Evolutionary conservation across 2,329 filamentous ascomycete genomes (phyloP), one percentile per base, ranked within the genome.

Genomic region (Colletotrichum lupini): DNA sequence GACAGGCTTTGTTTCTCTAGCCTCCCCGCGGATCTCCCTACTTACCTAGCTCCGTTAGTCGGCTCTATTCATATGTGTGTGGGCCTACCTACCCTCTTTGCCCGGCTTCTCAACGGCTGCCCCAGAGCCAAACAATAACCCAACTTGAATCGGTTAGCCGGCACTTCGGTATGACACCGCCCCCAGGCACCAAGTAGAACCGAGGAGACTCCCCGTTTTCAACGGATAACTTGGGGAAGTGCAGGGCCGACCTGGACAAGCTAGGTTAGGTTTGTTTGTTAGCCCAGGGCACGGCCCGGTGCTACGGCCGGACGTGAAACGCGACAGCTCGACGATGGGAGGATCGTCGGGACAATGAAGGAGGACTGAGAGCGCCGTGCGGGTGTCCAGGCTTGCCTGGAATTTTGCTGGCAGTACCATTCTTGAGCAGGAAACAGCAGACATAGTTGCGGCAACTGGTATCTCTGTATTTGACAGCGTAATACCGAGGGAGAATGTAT

Each of bases 251-350:
- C 12, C 9, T 49, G 55, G 30, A 32, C 11, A 9, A 35, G 32
- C 32, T 35, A 35, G n/a, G 58, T 35, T n/a, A 37, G 57, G 32
- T 11, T 58, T 22, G 19, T 19, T 53, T 12, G 22, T 28, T n/a
- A 26, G 55, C 14, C 46, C 28, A 57, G 71, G 56, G 71, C 71
- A 73, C 71, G 71, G 71, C 56, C 60, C 46, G 55, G 71, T 60
- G 60, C 67, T 61, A 57, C 67, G 71, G 67, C 56, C 26, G 28
- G 37, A 62, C 26, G 37, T 71, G 71, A 73, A 73, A 73, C 71
- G 12, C 67, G 67, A 73, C 71, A 73, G 67, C 60, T 71, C 30
- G 28, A 49, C 55, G 37, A 61, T 26, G 46, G 35, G 49, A 61
- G 16, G 66, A 71, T 73, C 67, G 67, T 66, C 67, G 37, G 67